phyloP scores from a whole-genome alignment of 2,329 filamentous ascomycete genomes.

The Tolypocladium sp. region DNA sequence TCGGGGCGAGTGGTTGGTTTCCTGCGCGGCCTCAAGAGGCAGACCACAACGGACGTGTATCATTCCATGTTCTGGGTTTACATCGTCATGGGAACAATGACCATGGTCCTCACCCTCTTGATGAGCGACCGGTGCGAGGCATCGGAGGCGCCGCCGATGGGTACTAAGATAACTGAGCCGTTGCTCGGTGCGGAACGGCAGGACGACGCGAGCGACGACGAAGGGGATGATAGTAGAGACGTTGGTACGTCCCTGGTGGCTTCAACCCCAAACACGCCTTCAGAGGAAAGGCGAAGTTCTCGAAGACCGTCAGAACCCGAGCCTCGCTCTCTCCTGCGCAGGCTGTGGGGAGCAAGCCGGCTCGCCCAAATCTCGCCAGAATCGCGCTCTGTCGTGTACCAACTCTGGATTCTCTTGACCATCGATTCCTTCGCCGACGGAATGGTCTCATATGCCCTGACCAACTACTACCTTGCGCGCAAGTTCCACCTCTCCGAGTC shows the following conservation, averaged over 20 bases:
- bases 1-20: conserved; percentile 41
- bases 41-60: conserved; percentile 42
- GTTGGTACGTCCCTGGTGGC: neutral
- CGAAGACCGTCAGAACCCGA: too few relatives aligned
- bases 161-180: conserved; percentile 11
- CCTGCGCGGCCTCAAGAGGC: conserved; percentile 34
- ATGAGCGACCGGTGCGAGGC: conserved; percentile 43
- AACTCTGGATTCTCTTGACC: conserved; percentile 55
- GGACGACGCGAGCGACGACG: conserved; percentile 5
- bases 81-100: conserved; percentile 42
- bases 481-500: conserved; percentile 49
- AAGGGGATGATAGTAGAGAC: neutral
- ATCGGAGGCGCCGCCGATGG: conserved; percentile 8
- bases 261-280: neutral
- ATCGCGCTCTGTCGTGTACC: conserved; percentile 51
- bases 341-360: conserved; percentile 14
- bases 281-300: neutral
- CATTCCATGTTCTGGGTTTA: conserved; percentile 52
- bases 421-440: conserved; percentile 58
- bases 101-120: conserved; percentile 33
- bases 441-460: conserved; percentile 50
- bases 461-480: conserved; percentile 47
- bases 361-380: conserved; percentile 47
- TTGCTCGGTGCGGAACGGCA: conserved; percentile 13
- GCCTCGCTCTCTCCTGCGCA: neutral